Percentiles rank a stretch among this genome's conserved stretches.
These are phyloP conservation scores for Ophidiomyces ophidiicola DNA, from an alignment of 2,329 filamentous ascomycete species.

Conservation along the genomic window DNA sequence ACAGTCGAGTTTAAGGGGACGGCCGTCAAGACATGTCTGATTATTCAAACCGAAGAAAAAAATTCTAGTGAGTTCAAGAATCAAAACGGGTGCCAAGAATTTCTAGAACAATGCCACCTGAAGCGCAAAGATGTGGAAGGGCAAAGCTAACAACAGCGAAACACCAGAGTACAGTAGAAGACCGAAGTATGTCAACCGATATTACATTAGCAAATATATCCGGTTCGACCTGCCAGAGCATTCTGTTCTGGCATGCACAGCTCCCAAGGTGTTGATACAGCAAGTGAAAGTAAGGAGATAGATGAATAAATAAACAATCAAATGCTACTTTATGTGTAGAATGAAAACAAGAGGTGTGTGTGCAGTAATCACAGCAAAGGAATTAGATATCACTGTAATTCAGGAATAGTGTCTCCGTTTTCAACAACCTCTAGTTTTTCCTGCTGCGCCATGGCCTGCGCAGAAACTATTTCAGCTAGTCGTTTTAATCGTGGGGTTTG, in stretches of 20 bases:
- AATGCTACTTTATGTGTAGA: not conserved
- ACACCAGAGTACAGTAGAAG: not conserved
- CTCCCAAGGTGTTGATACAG: conserved; percentile 7
- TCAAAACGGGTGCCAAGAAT: too few relatives aligned
- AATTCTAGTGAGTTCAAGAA: too few relatives aligned
- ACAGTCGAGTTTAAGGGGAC: too few relatives aligned
- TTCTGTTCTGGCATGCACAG: not conserved
- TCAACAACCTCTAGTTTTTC: conserved; percentile 56
- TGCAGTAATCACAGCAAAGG: conserved; percentile 5
- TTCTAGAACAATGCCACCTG: not conserved
- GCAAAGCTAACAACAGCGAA: not conserved
- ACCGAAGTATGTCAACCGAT: not conserved
- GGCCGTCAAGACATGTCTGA: too few relatives aligned
- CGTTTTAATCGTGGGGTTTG: conserved; percentile 93
- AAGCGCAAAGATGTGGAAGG: not conserved
- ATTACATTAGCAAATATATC: conserved; percentile 10
- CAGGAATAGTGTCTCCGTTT: conserved; percentile 18
- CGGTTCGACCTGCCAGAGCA: conserved; percentile 1
- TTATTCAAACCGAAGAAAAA: too few relatives aligned
- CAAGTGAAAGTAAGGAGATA: conserved; percentile 1
- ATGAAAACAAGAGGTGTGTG: not conserved
- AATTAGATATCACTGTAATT: conserved; percentile 7
- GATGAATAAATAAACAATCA: conserved; percentile 10
- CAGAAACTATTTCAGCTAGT: conserved; percentile 93
- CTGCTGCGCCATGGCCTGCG: conserved; percentile 90